A percentile compares a stretch with the other conserved stretches of the same genome.
These are phyloP conservation scores for Astrothelium subdiscretum DNA, from an alignment of 495 filamentous ascomycete species.

Conservation along the genomic window DNA sequence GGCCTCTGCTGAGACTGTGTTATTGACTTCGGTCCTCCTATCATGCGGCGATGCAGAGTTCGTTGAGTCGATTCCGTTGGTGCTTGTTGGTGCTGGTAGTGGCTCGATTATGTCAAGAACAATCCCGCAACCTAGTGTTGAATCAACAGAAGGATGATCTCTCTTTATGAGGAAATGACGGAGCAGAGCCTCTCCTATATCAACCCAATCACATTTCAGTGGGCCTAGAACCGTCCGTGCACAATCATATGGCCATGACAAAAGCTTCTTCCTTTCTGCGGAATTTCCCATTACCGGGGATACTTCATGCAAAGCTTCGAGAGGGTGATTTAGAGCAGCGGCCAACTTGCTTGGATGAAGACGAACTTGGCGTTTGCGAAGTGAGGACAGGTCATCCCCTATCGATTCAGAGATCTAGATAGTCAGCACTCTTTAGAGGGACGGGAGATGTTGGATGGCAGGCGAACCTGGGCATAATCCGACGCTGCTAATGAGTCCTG, in stretches of 20 bases:
- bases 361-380: not conserved
- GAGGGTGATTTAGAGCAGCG: not conserved
- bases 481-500: slow-evolving; percentile 43
- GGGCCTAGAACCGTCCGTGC: not conserved
- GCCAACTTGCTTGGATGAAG: not conserved
- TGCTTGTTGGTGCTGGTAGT: slow-evolving; percentile 28
- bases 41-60: not conserved
- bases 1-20: not conserved
- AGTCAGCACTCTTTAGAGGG: not conserved
- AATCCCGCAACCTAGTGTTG: slow-evolving; percentile 26
- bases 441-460: not conserved
- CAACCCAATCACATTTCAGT: slow-evolving; percentile 30
- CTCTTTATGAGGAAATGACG: slow-evolving; percentile 37
- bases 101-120: slow-evolving; percentile 20
- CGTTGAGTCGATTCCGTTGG: slow-evolving; percentile 15
- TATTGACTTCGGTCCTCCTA: not conserved
- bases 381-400: slow-evolving; percentile 58
- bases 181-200: slow-evolving; percentile 46
- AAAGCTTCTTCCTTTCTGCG: not conserved
- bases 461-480: not conserved
- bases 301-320: not conserved
- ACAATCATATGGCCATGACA: not conserved
- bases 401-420: slow-evolving; percentile 33
- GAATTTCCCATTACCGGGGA: not conserved
- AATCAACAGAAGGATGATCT: slow-evolving; percentile 24